Base-by-base conservation (phyloP, 306 rosid genomes). In the Cucurbita ficifolia region DNA sequence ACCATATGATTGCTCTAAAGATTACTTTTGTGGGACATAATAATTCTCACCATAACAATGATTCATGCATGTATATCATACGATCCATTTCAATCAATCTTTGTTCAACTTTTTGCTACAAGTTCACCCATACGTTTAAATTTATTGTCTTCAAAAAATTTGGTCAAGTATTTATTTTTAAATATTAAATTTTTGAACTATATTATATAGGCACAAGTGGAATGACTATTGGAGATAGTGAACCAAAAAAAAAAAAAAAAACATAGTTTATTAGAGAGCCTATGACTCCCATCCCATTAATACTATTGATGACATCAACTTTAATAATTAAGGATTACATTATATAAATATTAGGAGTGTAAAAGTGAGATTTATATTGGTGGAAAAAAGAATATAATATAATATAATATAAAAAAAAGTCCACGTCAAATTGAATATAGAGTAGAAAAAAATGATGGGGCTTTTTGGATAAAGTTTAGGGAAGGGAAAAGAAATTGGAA, bases 31-130 rank as follows among this genome's bases (percentile, higher is more conserved):
- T 40, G 39, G 45, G 51, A 64, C 71, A 64, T 64, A 64, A 64
- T 64, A 17, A 64, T 64, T 40, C 42, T 64, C 51, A 29, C 51
- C 51, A 64, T 35, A 50, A 40, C 18, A 39, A 39, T 16, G 43
- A 64, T 64, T 64, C 71, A 64, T 64, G 71, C 71, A 64, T 64
- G 24, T 40, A 64, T 40, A 18, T 19, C 51, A 40, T 64, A 40
- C 71, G 14, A 61, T 61, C 36, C 46, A 61, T 64, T 39, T 35
- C 71, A 64, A 64, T 40, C 71, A 64, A 64, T 64, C 52, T 64
- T 10, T 40, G 7, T 40, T 64, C 49, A 64, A 38, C 51, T 64
- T 64, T 36, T n/a, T 40, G 16, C 50, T 38, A n/a, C 9, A 38
- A 38, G 10, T 29, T 40, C 16, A 39, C 51, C 11, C 24, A n/a